Conservation (phyloP, 805 yeast genomes). For the Saccharomycopsis babjevae region DNA sequence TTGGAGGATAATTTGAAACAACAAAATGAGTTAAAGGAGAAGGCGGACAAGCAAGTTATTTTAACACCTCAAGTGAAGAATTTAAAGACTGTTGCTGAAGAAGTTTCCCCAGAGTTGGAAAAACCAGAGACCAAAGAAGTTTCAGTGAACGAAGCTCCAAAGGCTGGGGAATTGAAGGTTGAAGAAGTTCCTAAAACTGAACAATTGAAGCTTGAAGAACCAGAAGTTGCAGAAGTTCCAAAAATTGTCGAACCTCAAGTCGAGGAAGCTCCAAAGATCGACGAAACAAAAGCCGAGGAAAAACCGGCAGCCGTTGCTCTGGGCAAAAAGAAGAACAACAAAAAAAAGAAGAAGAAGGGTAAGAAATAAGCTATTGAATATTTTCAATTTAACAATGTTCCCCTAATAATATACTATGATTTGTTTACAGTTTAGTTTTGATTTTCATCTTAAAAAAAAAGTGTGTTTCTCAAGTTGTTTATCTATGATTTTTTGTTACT, state of each 20-base stretch:
- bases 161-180: not conserved
- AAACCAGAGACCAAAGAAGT: not conserved
- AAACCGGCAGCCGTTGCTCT: not conserved
- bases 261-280: not conserved
- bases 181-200: not conserved
- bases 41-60: slow-evolving; percentile 1
- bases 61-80: not conserved
- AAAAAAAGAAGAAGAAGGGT: slow-evolving; percentile 1
- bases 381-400: too few relatives aligned
- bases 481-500: too few relatives aligned
- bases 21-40: slow-evolving; percentile 15
- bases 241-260: not conserved
- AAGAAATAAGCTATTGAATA: not conserved
- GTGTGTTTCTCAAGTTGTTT: too few relatives aligned
- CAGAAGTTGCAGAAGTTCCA: not conserved
- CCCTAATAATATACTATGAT: too few relatives aligned
- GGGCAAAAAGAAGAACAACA: not conserved
- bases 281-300: not conserved
- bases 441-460: too few relatives aligned
- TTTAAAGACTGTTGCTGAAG: not conserved
- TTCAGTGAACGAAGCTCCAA: not conserved
- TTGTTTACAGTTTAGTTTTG: too few relatives aligned
- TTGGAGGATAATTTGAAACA: slow-evolving; percentile 9
- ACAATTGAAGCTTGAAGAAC: not conserved
- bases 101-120: not conserved